Base-by-base conservation (phyloP, 208 protist species). In the Novymonas esmeraldas region DNA sequence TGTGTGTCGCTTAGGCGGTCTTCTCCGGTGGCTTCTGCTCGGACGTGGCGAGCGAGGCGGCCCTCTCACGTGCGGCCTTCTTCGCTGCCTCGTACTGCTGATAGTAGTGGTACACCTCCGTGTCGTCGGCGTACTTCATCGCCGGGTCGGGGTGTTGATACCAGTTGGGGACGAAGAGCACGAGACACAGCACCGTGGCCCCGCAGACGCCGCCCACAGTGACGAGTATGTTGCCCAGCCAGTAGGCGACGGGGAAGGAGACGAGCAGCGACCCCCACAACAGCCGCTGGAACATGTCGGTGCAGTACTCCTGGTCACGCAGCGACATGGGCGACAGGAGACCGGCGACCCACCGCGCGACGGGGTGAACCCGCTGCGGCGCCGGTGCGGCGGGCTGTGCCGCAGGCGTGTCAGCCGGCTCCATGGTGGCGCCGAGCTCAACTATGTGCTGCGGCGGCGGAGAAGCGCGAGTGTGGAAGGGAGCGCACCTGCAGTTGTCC, bases 261-360 rank as follows among this genome's bases (percentile, higher is more conserved):
- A 92, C 36, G 22, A 76, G 38, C 48, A 91, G 54, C 18, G 77
- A 64, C 28, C 76, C 66, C 66, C 77, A 89, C 29, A 96, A 60
- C n/a, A 92, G 49, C 14, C 44, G 44, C 29, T 73, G 68, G 24
- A 74, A 58, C 33, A 64, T 75, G 2, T 31, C 64, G 11, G 44
- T 48, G n/a, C 71, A 79, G 33, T 58, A 69, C 41, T 56, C 46
- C 60, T 96, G 91, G 44, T 94, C 91, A 14, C 31, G 46, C 16
- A 96, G 63, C 16, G 85, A 94, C 87, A 96, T 94, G 62, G 85
- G 88, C n/a, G 81, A 82, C 11, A 82, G 61, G 22, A 95, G 70
- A n/a, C 73, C 78, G 4, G 85, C 81, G 24, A 95, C 34, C 63
- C 73, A 85, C 6, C 50, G 71, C 13, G 87, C 81, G 2, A 83